Base-by-base conservation (phyloP, 805 yeast species). In the Lipomyces yamadae region DNA sequence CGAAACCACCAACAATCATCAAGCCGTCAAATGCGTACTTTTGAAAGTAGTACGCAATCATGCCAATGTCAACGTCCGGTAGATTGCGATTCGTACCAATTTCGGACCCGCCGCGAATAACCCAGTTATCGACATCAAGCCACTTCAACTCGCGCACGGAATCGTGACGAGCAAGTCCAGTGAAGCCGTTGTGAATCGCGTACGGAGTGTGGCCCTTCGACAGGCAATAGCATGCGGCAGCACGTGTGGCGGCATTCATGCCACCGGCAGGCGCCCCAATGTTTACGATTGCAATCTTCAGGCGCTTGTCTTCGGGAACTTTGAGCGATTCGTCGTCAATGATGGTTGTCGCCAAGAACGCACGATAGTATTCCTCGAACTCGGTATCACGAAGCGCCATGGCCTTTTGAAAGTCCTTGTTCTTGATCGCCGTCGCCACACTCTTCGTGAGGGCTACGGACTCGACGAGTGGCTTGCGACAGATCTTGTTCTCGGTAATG, bases 231-330 rank as follows among this genome's bases (percentile, higher is more conserved):
- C 90, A 81, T 5, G 96, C 92, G 72, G 93, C 92, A n/a, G 98
- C 91, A 71, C 93, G 85, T 10, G 92, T 87, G 2, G 97, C 97
- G 68, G 95, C 86, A 76, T 95, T 95, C 87, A 95, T 84, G 58
- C 97, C 98, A 61, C 97, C 97, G 11, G 98, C 94, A 32, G 99
- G 97, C 0, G 99, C 99, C 73, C 99, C 99, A 56, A 94, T 90
- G 75, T 92, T 91, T 62, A 95, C 84, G 69, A 95, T 88, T 63
- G 95, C 99, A 72, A 93, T 85, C 73, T 86, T 89, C 73, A 88
- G 82, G 67, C 88, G 81, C 74, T 89, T 81, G 30, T 81, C 84
- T 24, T 78, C 83, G 7, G 95, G 92, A 71, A 89, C 80, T 56
- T 78, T 72, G 61, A 86, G 85, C 45, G 85, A 81, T 63, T 85